phyloP scores from a whole-genome alignment of 2,329 filamentous ascomycete genomes.

The Stylonectria norvegica region DNA sequence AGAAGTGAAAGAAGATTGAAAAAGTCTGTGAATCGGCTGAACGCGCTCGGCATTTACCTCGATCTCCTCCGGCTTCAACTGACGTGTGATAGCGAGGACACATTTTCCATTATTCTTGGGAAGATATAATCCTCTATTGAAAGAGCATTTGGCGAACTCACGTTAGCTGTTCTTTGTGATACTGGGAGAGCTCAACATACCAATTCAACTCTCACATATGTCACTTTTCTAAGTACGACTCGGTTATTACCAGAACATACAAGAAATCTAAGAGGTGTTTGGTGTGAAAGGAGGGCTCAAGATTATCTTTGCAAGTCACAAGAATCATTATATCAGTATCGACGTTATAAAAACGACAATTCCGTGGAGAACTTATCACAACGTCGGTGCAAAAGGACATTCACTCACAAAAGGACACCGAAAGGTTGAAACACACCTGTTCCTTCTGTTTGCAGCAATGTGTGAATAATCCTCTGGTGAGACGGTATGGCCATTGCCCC shows the following conservation, averaged over 20 bases:
- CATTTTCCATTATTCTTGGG: constrained; percentile 39
- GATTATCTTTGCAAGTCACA: neutral
- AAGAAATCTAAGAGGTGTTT: constrained; percentile 8
- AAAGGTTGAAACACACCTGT: neutral
- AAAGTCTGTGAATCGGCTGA: constrained; percentile 5
- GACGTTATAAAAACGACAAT: neutral
- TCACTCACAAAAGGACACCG: neutral
- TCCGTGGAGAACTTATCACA: neutral
- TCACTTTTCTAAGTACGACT: constrained; percentile 49
- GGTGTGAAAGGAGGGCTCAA: neutral
- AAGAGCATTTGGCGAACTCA: constrained; percentile 43
- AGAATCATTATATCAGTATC: neutral
- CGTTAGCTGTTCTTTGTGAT: constrained; percentile 48
- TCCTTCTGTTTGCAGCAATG: neutral
- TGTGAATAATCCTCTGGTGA: neutral
- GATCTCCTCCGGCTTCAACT: constrained; percentile 6
- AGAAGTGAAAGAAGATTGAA: constrained; percentile 7
- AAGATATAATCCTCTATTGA: too few relatives aligned
- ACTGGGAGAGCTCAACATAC: constrained; percentile 40
- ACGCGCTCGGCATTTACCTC: constrained; percentile 9
- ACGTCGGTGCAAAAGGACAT: neutral
- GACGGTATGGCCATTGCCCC: neutral
- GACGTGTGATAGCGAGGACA: constrained; percentile 32
- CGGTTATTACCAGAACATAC: constrained; percentile 30
- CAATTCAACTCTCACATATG: constrained; percentile 35